phyloP scores from a whole-genome alignment of 208 protist species.

The Wallacemonas sp. region DNA sequence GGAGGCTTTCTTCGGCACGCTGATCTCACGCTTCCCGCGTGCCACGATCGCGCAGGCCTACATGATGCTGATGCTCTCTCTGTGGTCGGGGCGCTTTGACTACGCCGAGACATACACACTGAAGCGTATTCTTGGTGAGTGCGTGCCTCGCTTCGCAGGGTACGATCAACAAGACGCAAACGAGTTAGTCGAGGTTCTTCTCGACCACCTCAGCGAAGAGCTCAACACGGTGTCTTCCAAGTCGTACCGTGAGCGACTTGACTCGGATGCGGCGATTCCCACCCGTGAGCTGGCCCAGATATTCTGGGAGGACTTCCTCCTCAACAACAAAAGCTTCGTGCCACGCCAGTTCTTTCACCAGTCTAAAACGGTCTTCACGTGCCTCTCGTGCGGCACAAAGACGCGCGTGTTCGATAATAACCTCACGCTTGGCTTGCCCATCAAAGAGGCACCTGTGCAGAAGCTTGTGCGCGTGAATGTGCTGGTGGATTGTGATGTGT shows the following conservation, averaged over 20 bases:
- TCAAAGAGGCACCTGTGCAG: conserved; percentile 39
- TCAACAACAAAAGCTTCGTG: conserved; percentile 75
- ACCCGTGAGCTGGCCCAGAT: conserved; percentile 64
- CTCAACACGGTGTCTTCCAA: conserved; percentile 77
- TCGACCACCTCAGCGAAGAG: conserved; percentile 91
- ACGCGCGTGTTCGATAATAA: conserved; percentile 83
- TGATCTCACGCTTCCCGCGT: conserved; percentile 52
- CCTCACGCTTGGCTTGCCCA: conserved; percentile 55
- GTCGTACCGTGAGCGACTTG: conserved; percentile 79
- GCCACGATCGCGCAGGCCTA: conserved; percentile 47
- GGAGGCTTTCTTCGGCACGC: conserved; percentile 54
- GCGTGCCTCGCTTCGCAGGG: conserved; percentile 55
- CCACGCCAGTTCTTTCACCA: conserved; percentile 79
- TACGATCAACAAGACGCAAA: conserved; percentile 87
- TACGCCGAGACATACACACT: conserved; percentile 50
- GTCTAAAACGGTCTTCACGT: conserved; percentile 68
- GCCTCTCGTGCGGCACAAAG: conserved; percentile 51
- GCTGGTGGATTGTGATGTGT: conserved; percentile 21
- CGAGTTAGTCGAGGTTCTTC: conserved; percentile 88
- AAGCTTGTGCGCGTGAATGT: conserved; percentile 30
- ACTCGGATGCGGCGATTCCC: conserved; percentile 66
- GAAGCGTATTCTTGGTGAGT: conserved; percentile 53
- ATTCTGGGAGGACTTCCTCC: conserved; percentile 89
- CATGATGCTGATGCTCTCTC: conserved; percentile 35
- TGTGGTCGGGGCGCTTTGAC: conserved; percentile 57